Conservation (phyloP, 176 grass and related monocot genomes). For the Aegilops longissima region DNA sequence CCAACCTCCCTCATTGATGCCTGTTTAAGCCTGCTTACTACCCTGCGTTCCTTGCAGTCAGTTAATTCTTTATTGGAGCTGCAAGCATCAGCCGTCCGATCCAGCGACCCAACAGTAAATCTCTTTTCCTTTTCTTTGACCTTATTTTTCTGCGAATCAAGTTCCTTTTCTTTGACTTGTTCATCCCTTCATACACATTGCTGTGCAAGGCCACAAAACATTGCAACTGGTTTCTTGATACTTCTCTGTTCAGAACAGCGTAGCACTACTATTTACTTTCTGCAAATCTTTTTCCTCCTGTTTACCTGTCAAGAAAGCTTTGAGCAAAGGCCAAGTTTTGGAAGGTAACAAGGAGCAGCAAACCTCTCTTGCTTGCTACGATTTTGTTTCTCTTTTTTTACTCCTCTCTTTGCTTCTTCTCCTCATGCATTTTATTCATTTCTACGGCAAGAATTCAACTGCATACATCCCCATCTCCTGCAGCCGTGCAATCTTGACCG, state of each 20-base stretch:
- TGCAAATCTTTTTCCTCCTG: not conserved
- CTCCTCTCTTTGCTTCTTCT: not conserved
- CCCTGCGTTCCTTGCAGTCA: not conserved
- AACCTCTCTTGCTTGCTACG: not conserved
- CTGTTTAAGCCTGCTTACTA: not conserved
- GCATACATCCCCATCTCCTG: constrained; percentile 6
- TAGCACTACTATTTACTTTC: not conserved
- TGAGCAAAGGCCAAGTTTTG: not conserved
- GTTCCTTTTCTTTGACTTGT: not conserved
- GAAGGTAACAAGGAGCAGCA: constrained; percentile 20
- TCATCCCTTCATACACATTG: not conserved
- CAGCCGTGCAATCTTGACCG: constrained; percentile 9
- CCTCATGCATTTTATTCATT: not conserved
- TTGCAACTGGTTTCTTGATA: not conserved
- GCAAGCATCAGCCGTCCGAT: not conserved
- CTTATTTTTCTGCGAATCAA: not conserved
- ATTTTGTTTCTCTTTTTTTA: not conserved
- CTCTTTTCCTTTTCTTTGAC: not conserved
- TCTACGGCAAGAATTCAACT: constrained; percentile 25
- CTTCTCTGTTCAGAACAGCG: not conserved
- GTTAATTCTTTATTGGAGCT: not conserved
- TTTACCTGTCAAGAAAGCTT: not conserved
- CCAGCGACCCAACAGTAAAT: constrained; percentile 5
- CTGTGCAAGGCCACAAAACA: not conserved
- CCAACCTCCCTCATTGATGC: constrained; percentile 23